phyloP scores from a whole-genome alignment of 2,329 filamentous ascomycete genomes.

The Daldinia sp. region DNA sequence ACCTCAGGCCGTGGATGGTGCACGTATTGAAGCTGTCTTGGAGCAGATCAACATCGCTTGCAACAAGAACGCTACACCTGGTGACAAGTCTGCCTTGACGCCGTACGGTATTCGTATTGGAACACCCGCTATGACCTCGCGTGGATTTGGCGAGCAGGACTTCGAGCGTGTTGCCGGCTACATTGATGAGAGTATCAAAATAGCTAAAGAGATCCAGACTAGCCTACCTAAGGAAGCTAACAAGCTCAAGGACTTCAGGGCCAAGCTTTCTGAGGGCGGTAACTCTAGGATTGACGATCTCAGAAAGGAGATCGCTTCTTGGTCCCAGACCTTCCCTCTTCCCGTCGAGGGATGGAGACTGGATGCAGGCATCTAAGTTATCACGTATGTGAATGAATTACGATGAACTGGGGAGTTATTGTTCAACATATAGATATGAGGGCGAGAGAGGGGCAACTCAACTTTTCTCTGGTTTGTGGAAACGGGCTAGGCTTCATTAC shows the following conservation, averaged over 20 bases:
- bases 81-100: constrained; percentile 96
- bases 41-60: constrained; percentile 99
- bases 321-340: constrained; percentile 92
- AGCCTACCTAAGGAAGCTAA: constrained; percentile 94
- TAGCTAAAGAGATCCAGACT: constrained; percentile 88
- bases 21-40: constrained; percentile 93
- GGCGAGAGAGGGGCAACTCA: constrained; percentile 50
- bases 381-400: constrained; percentile 30
- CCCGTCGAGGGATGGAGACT: constrained; percentile 81
- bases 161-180: constrained; percentile 91
- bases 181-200: constrained; percentile 89
- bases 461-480: constrained; percentile 49
- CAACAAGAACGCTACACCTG: constrained; percentile 99
- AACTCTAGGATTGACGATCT: constrained; percentile 85
- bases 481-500: constrained; percentile 43
- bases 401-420: constrained; percentile 38
- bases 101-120: constrained; percentile 96
- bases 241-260: constrained; percentile 99
- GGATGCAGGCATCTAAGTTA: constrained; percentile 67
- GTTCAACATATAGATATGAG: constrained; percentile 50
- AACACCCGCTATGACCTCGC: constrained; percentile 95
- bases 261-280: constrained; percentile 83
- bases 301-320: constrained; percentile 88
- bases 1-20: constrained; percentile 87
- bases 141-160: constrained; percentile 92